Base-by-base conservation (phyloP, 192 early-diverging fungal genomes). In the Chytriomyces sp. region DNA sequence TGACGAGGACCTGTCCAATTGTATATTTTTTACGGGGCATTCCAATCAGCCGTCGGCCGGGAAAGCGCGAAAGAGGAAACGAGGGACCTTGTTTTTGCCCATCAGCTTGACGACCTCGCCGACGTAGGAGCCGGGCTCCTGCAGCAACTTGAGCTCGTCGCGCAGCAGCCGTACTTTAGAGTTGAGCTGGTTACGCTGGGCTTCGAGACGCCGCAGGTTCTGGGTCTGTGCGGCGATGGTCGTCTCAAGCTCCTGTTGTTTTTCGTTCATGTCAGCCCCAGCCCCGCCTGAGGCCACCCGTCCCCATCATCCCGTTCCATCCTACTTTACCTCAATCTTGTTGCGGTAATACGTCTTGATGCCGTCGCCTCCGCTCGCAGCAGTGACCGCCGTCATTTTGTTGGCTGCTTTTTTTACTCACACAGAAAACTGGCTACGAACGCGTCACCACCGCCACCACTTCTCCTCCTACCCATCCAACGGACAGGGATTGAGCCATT, bases 101-200 rank as follows among this genome's bases (percentile, higher is more conserved):
- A 99, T 99, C 37, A 97, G 82, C 78, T 99, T 99, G 34, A 98
- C 91, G 7, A 99, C 96, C 82, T 99, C 97, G 66, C 93, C 97
- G 49, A 98, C 94, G 78, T 93, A 94, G 22, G 92, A 91, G 7
- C 94, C 95, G 31, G 94, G 94, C 74, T 99, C 97, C 78, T 99
- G 97, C 12, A 99, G 85, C 63, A 99, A 85, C 72, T 95, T 93
- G 28, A 99, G 86, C 77, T 99, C 97, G 72, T 99, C 97, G 53
- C 94, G 89, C 33, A 99, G 86, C 54, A 97, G 84, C 53, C 97
- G 93, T 12, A 99, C 97, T 89, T 95, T 95, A 22, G 96, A 90
- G 68, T 99, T 99, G 64, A 99, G 82, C 66, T 93, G 90, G 81
- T 99, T 99, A 59, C 97, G 89, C 81, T 99, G 97, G 3, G 97